Evolutionary conservation across 2,329 filamentous ascomycete species (phyloP).

Genomic region (Colletotrichum neosansevieriae): DNA sequence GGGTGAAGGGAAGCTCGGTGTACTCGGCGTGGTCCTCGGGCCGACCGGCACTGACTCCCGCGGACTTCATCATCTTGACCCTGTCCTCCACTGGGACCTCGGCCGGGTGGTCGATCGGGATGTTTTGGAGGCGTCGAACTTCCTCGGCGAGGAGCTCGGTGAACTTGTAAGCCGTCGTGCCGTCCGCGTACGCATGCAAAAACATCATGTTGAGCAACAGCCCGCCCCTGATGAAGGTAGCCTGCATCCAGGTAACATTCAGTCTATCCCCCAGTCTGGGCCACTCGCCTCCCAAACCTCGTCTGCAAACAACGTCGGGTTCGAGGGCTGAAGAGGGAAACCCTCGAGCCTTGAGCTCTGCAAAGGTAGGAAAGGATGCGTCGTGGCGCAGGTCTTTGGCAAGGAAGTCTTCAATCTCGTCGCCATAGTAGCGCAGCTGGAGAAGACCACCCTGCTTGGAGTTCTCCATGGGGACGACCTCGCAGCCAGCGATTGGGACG

Average conservation of each 20-base stretch:
- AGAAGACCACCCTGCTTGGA: conserved; percentile 48
- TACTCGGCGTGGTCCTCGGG: conserved; percentile 50
- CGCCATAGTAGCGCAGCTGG: conserved; percentile 45
- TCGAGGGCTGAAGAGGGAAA: conserved; percentile 46
- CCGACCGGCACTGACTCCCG: conserved; percentile 46
- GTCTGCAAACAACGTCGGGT: conserved; percentile 43
- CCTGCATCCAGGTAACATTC: conserved; percentile 42
- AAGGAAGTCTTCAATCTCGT: conserved; percentile 44
- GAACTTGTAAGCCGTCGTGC: conserved; percentile 48
- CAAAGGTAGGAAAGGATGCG: conserved; percentile 44
- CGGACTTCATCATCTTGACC: conserved; percentile 46
- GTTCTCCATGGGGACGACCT: conserved; percentile 41
- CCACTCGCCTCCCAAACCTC: conserved; percentile 42
- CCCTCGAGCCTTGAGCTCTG: conserved; percentile 44
- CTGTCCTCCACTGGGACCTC: conserved; percentile 47
- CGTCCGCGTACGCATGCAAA: conserved; percentile 52
- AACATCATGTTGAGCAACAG: conserved; percentile 45
- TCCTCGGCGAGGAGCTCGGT: conserved; percentile 52
- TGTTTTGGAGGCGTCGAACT: conserved; percentile 48
- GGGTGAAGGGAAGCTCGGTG: conserved; percentile 47
- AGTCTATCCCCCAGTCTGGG: conserved; percentile 41
- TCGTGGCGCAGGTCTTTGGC: conserved; percentile 45
- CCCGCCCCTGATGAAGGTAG: conserved; percentile 49
- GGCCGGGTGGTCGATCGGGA: conserved; percentile 42
- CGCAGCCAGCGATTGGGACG: conserved; percentile 23